A percentile compares a stretch with the other conserved stretches of the same genome.
These are phyloP conservation scores for Fusarium robinianum DNA, from an alignment of 2,329 filamentous ascomycete species.

Conservation along the genomic window DNA sequence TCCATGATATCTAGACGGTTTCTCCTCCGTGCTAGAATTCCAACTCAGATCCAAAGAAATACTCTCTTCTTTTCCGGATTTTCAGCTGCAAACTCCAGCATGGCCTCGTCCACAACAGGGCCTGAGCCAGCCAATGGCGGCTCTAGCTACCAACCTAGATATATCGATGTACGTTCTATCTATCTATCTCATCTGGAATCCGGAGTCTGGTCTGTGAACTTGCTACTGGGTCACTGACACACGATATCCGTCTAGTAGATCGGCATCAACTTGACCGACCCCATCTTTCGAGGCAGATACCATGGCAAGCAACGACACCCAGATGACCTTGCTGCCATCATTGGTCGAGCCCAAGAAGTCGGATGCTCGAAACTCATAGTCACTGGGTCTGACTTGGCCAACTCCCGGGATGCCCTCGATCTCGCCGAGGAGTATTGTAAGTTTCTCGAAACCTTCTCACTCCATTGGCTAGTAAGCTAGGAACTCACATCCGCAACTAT, in stretches of 20 bases:
- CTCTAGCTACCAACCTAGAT: conserved; percentile 51
- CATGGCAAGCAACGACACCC: conserved; percentile 77
- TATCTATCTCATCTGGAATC: conserved; percentile 13
- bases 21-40: conserved; percentile 17
- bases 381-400: conserved; percentile 84
- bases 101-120: conserved; percentile 34
- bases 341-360: conserved; percentile 75
- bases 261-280: conserved; percentile 94
- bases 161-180: conserved; percentile 60
- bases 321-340: conserved; percentile 73
- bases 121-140: conserved; percentile 19
- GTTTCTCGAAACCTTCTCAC: conserved; percentile 38
- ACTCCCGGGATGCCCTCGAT: conserved; percentile 74
- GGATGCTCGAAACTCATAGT: conserved; percentile 91
- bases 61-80: conserved; percentile 7
- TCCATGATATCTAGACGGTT: conserved; percentile 33
- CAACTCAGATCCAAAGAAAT: conserved; percentile 7
- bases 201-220: conserved; percentile 5
- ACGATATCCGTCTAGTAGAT: conserved; percentile 55
- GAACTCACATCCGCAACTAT: conserved; percentile 15
- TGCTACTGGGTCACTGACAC: conserved; percentile 30
- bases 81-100: conserved; percentile 25
- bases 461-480: conserved; percentile 2
- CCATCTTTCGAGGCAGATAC: conserved; percentile 84
- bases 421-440: conserved; percentile 75